Percentiles rank a stretch among this genome's conserved stretches.
Conservation (phyloP, 2,329 filamentous ascomycete species). For the Talaromyces marneffei region DNA sequence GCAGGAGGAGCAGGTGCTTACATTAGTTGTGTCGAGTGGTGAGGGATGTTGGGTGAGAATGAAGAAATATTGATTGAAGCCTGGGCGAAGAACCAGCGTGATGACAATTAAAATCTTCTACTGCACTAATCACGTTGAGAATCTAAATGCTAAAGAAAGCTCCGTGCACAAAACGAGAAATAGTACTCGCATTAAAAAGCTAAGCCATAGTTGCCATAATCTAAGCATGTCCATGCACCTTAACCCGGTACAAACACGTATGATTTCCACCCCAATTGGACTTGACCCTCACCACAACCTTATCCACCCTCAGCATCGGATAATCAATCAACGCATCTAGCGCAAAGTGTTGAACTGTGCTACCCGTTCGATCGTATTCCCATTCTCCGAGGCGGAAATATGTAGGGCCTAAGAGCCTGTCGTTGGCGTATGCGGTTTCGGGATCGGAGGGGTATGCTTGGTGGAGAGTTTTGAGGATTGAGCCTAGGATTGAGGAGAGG, state of each 20-base stretch:
- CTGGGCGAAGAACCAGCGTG: neutral
- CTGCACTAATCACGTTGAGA: neutral
- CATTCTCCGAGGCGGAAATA: constrained; percentile 38
- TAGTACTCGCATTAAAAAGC: neutral
- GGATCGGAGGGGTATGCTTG: constrained; percentile 27
- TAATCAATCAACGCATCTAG: constrained; percentile 36
- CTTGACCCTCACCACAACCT: constrained; percentile 38
- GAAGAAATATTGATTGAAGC: neutral
- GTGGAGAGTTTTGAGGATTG: constrained; percentile 29
- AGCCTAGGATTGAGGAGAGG: constrained; percentile 24
- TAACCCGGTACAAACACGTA: constrained; percentile 44
- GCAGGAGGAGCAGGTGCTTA: neutral
- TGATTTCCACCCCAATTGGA: constrained; percentile 41
- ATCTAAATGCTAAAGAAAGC: neutral
- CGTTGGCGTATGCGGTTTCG: constrained; percentile 31
- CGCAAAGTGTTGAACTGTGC: constrained; percentile 35
- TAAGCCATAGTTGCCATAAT: neutral
- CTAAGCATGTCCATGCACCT: constrained; percentile 34
- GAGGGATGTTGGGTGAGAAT: neutral
- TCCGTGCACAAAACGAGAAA: neutral
- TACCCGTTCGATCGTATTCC: constrained; percentile 32
- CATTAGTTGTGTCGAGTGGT: neutral
- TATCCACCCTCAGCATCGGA: constrained; percentile 30
- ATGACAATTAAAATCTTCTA: neutral
- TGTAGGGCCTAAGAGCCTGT: constrained; percentile 29